Percentiles rank a stretch among this genome's conserved stretches.
phyloP scores from a whole-genome alignment of 2,329 filamentous ascomycete species.

The Aspergillus unguis region DNA sequence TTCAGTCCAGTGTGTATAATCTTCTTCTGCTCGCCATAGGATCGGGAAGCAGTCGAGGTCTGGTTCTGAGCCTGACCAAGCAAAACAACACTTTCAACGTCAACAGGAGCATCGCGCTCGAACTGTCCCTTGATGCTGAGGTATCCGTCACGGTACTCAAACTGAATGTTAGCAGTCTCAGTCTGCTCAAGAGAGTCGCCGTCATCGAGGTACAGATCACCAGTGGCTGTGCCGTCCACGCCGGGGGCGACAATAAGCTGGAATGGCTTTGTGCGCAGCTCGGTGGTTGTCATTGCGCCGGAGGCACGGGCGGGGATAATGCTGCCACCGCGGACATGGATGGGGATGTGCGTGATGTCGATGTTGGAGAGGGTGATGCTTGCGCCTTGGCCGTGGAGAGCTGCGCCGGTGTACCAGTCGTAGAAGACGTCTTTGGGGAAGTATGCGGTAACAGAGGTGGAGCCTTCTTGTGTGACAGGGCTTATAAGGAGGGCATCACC shows the following conservation, averaged over 20 bases:
- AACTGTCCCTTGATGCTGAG: slow-evolving; percentile 33
- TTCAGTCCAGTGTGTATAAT: slow-evolving; percentile 23
- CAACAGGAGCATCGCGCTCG: slow-evolving; percentile 24
- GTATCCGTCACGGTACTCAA: slow-evolving; percentile 54
- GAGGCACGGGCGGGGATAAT: slow-evolving; percentile 57
- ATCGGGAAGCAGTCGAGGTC: not conserved
- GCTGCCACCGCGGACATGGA: slow-evolving; percentile 60
- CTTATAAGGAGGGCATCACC: slow-evolving; percentile 56
- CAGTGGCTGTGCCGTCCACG: slow-evolving; percentile 59
- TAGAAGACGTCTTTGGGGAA: slow-evolving; percentile 59
- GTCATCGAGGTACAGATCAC: slow-evolving; percentile 73
- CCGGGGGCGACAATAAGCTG: slow-evolving; percentile 67
- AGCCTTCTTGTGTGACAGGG: slow-evolving; percentile 53
- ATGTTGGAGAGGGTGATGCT: slow-evolving; percentile 47
- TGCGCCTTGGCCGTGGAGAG: slow-evolving; percentile 46
- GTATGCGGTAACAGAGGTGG: slow-evolving; percentile 54
- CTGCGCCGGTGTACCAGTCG: slow-evolving; percentile 55
- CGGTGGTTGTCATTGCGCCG: slow-evolving; percentile 59
- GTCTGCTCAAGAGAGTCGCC: slow-evolving; percentile 64
- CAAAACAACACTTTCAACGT: slow-evolving; percentile 34
- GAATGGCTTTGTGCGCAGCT: slow-evolving; percentile 61
- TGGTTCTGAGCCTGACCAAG: slow-evolving; percentile 18
- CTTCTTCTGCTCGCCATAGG: slow-evolving; percentile 20
- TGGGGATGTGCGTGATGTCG: slow-evolving; percentile 54
- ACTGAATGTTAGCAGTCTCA: slow-evolving; percentile 55